Evolutionary conservation across 2,329 filamentous ascomycete genomes (phyloP), one percentile per base, ranked within the genome.

Genomic region (Colletotrichum sublineola): DNA sequence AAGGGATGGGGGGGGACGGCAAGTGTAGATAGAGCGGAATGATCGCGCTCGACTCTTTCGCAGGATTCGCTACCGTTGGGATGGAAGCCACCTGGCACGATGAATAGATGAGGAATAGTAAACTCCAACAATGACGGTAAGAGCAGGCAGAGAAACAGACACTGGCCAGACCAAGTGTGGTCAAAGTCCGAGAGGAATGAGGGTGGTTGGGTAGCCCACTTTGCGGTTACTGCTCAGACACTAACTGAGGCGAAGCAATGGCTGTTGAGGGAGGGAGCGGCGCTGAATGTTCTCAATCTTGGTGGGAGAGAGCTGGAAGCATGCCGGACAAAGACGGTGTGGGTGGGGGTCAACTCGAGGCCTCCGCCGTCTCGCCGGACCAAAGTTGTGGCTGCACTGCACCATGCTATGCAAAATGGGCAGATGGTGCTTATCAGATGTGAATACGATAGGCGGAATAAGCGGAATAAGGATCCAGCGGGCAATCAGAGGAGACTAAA

Each of bases 151-250:
- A 46, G 29, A 64, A 48, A 40, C 53, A 24, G 1, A 24, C 24
- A 24, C 24, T 24, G 24, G 24, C 36, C 55, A 46, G 36, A 29
- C 38, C 6, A 24, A 31, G 33, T n/a, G 14, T 20, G 20, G 31
- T 20, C 40, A 48, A 11, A 9, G 38, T 48, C 55, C 46, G 52
- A 38, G 8, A 44, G 40, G 53, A 46, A 42, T 18, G 12, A 48
- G 62, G 24, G 58, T 62, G 62, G 50, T 52, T 38, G 20, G 53
- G 67, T 29, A 31, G 53, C 53, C 46, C 29, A 44, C 62, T 60
- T 70, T 53, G 36, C 46, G 36, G 46, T 63, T 53, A 63, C 20
- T 67, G 31, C 15, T 44, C 5, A 67, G 50, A 38, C n/a, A 46
- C 38, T 55, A 70, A 53, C 8, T 6, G n/a, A 40, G 55, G 46